A percentile compares a stretch with the other conserved stretches of the same genome.
Conservation (phyloP, 1,139 yeast genomes). For the Yamadazyma membranifaciens region DNA sequence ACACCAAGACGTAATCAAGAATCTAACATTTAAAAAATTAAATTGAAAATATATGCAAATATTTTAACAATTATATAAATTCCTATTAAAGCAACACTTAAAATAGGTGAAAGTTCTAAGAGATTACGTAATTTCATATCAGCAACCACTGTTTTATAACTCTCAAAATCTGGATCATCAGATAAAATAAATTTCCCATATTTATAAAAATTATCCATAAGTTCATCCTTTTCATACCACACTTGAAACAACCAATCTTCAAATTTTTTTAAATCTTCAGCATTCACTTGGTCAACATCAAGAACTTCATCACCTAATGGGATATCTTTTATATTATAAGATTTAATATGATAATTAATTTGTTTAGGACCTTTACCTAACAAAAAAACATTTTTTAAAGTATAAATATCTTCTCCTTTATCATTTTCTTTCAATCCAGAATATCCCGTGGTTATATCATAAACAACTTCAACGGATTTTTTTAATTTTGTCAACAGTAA, state of each 20-base stretch:
- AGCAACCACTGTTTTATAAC: conserved; percentile 24
- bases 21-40: neutral
- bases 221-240: conserved; percentile 80
- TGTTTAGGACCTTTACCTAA: conserved; percentile 69
- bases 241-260: conserved; percentile 70
- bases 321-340: conserved; percentile 57
- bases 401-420: conserved; percentile 76
- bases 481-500: conserved; percentile 60
- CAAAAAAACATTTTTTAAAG: conserved; percentile 62
- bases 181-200: conserved; percentile 52
- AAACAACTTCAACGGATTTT: conserved; percentile 62
- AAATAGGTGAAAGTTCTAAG: conserved; percentile 21
- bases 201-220: conserved; percentile 58
- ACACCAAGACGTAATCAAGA: no score
- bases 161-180: conserved; percentile 21
- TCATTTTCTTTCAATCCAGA: conserved; percentile 61
- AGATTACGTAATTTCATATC: conserved; percentile 25
- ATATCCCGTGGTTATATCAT: conserved; percentile 84
- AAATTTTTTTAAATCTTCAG: conserved; percentile 46
- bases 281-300: conserved; percentile 45
- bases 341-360: conserved; percentile 64
- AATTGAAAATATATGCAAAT: neutral
- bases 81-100: conserved; percentile 11
- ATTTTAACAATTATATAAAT: neutral
- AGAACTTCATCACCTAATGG: conserved; percentile 56